Base-by-base conservation (phyloP, 441 rosid genomes). In the Erodium texanum region DNA sequence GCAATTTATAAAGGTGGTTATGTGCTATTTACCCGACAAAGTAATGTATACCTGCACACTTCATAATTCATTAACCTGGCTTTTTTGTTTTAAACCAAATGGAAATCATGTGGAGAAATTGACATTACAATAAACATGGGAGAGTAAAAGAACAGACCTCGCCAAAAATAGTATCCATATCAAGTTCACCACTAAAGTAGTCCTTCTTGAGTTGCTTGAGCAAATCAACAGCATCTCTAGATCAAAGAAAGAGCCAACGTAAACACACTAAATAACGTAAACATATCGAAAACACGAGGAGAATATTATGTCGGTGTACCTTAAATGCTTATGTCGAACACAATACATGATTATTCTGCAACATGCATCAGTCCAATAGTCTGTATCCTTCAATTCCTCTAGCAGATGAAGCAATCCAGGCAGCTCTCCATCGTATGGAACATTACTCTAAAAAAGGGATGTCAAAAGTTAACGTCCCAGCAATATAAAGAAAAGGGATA, bases 331-430 rank as follows among this genome's bases (percentile, higher is more conserved):
- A 52, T 74, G 72, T 62, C 81, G 83, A 22, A 88, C 73, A 78
- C 84, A 87, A 45, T 77, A 80, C 70, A 74, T 2, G 34, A 93
- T 71, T 43, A 78, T 70, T 79, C 87, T 87, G 77, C 78, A 77
- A 77, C 95, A 87, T 54, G 89, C 89, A 32, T 86, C 86, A 38
- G 68, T 56, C 96, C 95, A 89, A 70, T 71, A 74, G 66, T 78
- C 77, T 19, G 62, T 65, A 75, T 77, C 82, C 69, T 70, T 71
- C 73, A 91, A 73, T 70, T 86, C 86, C 73, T 84, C 78, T 65
- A 87, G 72, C n/a, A 89, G 79, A 67, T 79, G 65, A 71, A 85
- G 77, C 79, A 86, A 63, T 63, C 72, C 75, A 72, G 70, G 71
- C 66, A 81, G 68, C 69, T 87, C 87, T 77, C 79, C 86, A 56